A percentile compares a stretch with the other conserved stretches of the same genome.
phyloP scores from a whole-genome alignment of 2,329 filamentous ascomycete genomes.

The Cladorrhinum sp. region DNA sequence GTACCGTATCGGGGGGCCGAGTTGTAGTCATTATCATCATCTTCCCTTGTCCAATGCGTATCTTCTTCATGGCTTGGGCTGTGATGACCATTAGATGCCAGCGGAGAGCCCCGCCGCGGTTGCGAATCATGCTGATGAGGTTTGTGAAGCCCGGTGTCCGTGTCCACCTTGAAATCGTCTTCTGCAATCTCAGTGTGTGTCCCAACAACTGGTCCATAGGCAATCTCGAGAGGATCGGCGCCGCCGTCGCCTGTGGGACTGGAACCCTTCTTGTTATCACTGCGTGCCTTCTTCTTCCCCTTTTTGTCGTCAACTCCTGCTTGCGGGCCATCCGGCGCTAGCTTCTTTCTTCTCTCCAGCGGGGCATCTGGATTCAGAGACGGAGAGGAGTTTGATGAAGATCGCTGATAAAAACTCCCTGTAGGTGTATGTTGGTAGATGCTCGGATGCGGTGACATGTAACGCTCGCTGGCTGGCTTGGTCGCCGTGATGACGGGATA shows the following conservation, averaged over 20 bases:
- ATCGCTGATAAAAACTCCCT: constrained; percentile 26
- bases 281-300: constrained; percentile 28
- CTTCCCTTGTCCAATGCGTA: constrained; percentile 12
- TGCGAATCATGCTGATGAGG: constrained; percentile 18
- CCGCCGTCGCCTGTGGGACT: constrained; percentile 19
- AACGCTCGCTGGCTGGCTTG: constrained; percentile 49
- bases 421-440: constrained; percentile 34
- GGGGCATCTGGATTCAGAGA: constrained; percentile 24
- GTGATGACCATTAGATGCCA: background rate
- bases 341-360: constrained; percentile 26
- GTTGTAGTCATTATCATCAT: background rate
- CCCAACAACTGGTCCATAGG: constrained; percentile 28
- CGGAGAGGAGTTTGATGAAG: constrained; percentile 22
- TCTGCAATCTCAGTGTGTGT: constrained; percentile 26
- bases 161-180: constrained; percentile 29
- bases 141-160: constrained; percentile 21
- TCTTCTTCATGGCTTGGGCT: constrained; percentile 12
- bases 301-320: constrained; percentile 24
- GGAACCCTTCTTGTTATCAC: constrained; percentile 12
- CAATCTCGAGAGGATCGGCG: constrained; percentile 30
- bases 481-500: constrained; percentile 88
- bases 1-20: constrained; percentile 18
- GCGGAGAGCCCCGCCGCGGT: constrained; percentile 5
- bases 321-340: constrained; percentile 26
- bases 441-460: constrained; percentile 34